phyloP scores from a whole-genome alignment of 2,329 filamentous ascomycete genomes.

The Epichloe aotearoae region DNA sequence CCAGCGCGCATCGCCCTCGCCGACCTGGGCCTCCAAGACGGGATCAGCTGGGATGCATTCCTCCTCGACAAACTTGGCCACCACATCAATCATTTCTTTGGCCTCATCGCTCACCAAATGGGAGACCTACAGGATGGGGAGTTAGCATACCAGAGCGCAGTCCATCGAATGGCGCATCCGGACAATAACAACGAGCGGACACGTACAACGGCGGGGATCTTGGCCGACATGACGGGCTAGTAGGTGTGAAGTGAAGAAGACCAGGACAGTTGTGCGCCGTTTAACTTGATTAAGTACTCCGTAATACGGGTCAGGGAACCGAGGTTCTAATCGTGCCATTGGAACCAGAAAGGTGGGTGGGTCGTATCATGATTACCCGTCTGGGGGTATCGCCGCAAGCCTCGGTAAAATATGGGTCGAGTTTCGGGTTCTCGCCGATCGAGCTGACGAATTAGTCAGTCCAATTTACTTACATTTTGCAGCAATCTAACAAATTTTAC shows the following conservation, averaged over 20 bases:
- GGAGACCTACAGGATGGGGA: conserved; percentile 22
- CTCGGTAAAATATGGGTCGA: neutral
- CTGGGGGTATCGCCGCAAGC: neutral
- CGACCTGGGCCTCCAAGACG: conserved; percentile 68
- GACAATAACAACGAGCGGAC: neutral
- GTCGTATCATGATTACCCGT: too few species aligned
- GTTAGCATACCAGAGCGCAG: neutral
- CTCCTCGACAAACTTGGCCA: conserved; percentile 94
- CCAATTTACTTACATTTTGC: too few species aligned
- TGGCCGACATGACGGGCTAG: conserved; percentile 16
- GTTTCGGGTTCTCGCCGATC: too few species aligned
- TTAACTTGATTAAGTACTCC: neutral
- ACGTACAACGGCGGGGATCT: conserved; percentile 22
- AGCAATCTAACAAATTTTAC: too few species aligned
- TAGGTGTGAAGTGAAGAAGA: neutral
- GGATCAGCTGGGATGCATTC: conserved; percentile 82
- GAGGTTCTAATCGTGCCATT: conserved; percentile 1
- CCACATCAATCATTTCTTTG: conserved; percentile 70
- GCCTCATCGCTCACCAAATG: conserved; percentile 68
- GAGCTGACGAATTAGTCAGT: too few species aligned
- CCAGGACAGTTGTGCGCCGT: too few species aligned
- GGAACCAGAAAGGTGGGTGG: too few species aligned
- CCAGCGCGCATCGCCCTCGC: conserved; percentile 66
- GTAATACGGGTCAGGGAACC: neutral
- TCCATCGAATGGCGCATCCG: neutral